Base-by-base conservation (phyloP, 768 basidiomycete genomes). In the Auricularia cornea region DNA sequence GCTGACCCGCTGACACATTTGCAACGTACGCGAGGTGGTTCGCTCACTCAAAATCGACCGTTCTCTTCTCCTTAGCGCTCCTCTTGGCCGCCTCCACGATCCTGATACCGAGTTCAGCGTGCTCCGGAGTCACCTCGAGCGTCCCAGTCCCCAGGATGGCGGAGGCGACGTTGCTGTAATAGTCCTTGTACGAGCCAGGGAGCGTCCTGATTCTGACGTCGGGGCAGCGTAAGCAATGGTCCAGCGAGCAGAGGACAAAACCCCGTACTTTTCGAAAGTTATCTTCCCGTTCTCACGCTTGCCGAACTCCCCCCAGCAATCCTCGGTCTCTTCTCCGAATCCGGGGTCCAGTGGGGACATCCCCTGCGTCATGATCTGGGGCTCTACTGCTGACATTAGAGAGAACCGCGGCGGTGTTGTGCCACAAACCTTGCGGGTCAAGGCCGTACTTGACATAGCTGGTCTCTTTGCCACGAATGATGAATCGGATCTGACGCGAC, bases 401-500 rank as follows among this genome's bases (percentile, higher is more conserved):
- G 20, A 23, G 5, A 18, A 33, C 11, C 6, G 6, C 20, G n/a
- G 44, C 1, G 20, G 20, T 23, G 20, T 48, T 20, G 3, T 18
- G 16, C 6, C 20, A 18, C 63, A 5, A 11, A 64, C 63, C 63
- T 56, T 64, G 63, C 14, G 52, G 26, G 51, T 64, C 63, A 12
- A 64, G 48, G n/a, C 63, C 63, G 48, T 61, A 64, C 28, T 64
- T 64, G 30, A 61, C 2, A 30, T 54, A 64, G 63, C 63, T 64
- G 10, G 41, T 16, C 26, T 64, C 51, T 32, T 52, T 52, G 33
- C 32, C 31, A 3, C 63, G 59, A 1, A 57, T 59, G 40, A 61
- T 64, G 32, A 52, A 64, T 3, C 63, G 60, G 32, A 64, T 41
- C 3, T 64, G 63, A 12, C 44, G 59, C 32, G 63, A 60, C 0